A percentile compares a stretch with the other conserved stretches of the same genome.
Evolutionary conservation across 2,329 filamentous ascomycete genomes (phyloP).

Genomic region (Trichoderma atrobrunneum): DNA sequence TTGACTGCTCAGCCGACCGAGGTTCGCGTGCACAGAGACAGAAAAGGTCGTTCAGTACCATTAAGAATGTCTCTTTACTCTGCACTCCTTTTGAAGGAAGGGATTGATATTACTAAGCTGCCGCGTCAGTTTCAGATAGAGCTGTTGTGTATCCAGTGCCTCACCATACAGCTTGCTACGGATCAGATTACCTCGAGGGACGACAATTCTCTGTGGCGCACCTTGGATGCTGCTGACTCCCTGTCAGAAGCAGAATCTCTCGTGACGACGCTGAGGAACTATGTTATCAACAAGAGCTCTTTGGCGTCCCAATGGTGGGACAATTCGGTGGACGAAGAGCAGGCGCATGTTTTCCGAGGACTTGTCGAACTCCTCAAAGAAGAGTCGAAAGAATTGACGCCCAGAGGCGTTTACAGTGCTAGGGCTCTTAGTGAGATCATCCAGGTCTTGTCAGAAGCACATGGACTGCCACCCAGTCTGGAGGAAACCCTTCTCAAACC

Average conservation of each 20-base stretch:
- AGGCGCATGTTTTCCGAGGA: slow-evolving; percentile 38
- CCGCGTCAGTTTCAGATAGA: slow-evolving; percentile 46
- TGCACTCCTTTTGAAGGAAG: slow-evolving; percentile 51
- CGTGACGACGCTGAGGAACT: slow-evolving; percentile 39
- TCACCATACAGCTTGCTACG: slow-evolving; percentile 50
- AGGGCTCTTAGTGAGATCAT: slow-evolving; percentile 52
- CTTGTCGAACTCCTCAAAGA: slow-evolving; percentile 46
- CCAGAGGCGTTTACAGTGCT: slow-evolving; percentile 51
- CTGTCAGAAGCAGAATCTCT: slow-evolving; percentile 43
- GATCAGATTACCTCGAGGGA: slow-evolving; percentile 52
- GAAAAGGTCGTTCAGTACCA: slow-evolving; percentile 67
- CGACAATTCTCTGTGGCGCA: slow-evolving; percentile 46
- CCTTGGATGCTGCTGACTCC: slow-evolving; percentile 36
- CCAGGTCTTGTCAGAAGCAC: slow-evolving; percentile 44
- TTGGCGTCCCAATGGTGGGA: slow-evolving; percentile 39
- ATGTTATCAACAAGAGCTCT: slow-evolving; percentile 35
- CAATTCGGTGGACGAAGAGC: slow-evolving; percentile 31
- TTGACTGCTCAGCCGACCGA: slow-evolving; percentile 22
- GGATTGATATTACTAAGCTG: slow-evolving; percentile 39
- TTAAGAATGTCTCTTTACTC: slow-evolving; percentile 74
- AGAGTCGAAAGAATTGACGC: slow-evolving; percentile 41
- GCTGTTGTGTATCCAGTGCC: slow-evolving; percentile 48
- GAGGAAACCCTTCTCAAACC: slow-evolving; percentile 49
- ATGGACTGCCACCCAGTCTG: slow-evolving; percentile 44
- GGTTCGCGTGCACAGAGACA: slow-evolving; percentile 54